These are phyloP conservation scores for Ambrosiella beaveri DNA, from an alignment of 2,329 filamentous ascomycete species.

Conservation along the genomic window DNA sequence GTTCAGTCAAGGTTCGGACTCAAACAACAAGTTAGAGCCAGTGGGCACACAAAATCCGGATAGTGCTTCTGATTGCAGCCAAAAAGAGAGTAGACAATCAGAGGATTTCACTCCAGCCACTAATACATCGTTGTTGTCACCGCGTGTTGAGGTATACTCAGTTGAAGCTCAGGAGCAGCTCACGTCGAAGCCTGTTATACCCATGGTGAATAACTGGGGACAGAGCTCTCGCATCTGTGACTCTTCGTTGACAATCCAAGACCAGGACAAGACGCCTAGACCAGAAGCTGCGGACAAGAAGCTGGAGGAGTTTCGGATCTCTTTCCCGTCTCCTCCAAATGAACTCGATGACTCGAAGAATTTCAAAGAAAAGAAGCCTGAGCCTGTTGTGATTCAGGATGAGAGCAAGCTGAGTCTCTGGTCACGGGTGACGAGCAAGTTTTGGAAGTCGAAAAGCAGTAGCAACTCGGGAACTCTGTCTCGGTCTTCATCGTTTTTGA, in stretches of 20 bases:
- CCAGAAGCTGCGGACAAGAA: neutral
- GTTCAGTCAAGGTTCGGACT: neutral
- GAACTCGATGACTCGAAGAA: neutral
- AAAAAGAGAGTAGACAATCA: neutral
- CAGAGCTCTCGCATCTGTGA: slow-evolving; percentile 1
- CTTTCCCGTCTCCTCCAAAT: neutral
- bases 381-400: slow-evolving; percentile 4
- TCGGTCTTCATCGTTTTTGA: neutral
- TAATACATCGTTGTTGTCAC: neutral
- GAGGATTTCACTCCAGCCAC: neutral
- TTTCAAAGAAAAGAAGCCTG: neutral
- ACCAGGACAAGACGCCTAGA: slow-evolving; percentile 3
- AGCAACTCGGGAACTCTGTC: neutral
- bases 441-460: neutral
- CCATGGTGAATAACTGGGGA: neutral
- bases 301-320: neutral
- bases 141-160: neutral
- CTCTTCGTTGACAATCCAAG: slow-evolving; percentile 2
- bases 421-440: slow-evolving; percentile 8
- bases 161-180: neutral
- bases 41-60: neutral
- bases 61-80: neutral
- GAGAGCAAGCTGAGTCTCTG: slow-evolving; percentile 9
- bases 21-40: no score
- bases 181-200: neutral